Base-by-base conservation (phyloP, 176 grass and related monocot genomes). In the Panicum miliaceum region DNA sequence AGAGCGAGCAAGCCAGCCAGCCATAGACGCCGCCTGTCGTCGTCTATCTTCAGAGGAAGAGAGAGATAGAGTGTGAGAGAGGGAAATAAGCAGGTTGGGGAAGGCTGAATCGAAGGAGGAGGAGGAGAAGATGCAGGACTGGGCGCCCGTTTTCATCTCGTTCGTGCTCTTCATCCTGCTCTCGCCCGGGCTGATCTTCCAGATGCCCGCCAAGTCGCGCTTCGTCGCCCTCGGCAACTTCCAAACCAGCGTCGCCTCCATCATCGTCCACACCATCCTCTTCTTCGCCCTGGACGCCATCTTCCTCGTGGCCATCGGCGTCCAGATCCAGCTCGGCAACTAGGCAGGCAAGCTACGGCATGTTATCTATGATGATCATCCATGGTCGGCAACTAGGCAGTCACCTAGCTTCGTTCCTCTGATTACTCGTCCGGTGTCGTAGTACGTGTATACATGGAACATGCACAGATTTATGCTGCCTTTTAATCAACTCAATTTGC, bases 131-230 rank as follows among this genome's bases (percentile, higher is more conserved):
- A 94, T 94, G 92, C 83, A 87, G 59, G 92, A 94, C 84, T 94
- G 92, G 92, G 86, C 64, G 0, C 88, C 86, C 10, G 88, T 94
- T 73, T 57, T 94, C 43, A 76, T 94, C 48, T 73, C 92, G 1
- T 22, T 86, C 1, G 79, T 94, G 79, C 82, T 94, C 27, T 91
- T 94, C 88, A 81, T 91, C 78, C 18, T 94, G 5, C 41, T 93
- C 3, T 85, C 88, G 15, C 91, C 88, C 20, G 92, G 92, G 15
- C 77, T 94, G 0, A 68, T 94, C 46, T 88, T 88, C 73, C 89
- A 94, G 77, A 35, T 94, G 27, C 92, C 91, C 2, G 89, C 86
- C 42, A 88, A 86, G 82, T 59, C 36, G 5, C 68, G 75, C 3
- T 2, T 84, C 29, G 19, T 91, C 23, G 89, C 90, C 8, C 86